Evolutionary conservation across 352 stramenopile species (phyloP).

Genomic region (Globisporangium cystogenes): DNA sequence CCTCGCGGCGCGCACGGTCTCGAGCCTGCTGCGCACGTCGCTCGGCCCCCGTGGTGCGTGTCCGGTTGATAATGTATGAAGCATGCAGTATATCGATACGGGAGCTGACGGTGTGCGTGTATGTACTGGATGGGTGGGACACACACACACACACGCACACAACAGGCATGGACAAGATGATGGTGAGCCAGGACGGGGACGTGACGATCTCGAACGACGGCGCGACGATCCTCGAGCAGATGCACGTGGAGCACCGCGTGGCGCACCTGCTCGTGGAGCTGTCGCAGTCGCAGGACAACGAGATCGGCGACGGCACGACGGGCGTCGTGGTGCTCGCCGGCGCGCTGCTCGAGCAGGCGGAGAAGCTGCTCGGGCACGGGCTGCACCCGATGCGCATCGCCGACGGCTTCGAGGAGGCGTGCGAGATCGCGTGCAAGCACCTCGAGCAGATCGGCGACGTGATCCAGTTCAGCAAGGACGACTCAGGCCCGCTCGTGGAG

Average conservation of each 20-base stretch:
- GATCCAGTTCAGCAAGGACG: slow-evolving; percentile 95
- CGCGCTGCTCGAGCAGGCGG: slow-evolving; percentile 95
- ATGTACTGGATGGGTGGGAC: too few species aligned
- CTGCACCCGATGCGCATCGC: slow-evolving; percentile 98
- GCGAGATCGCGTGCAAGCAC: slow-evolving; percentile 94
- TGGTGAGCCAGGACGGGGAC: slow-evolving; percentile 98
- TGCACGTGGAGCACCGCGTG: slow-evolving; percentile 99
- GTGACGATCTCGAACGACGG: slow-evolving; percentile 99
- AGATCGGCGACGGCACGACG: slow-evolving; percentile 99
- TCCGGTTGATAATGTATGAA: not conserved
- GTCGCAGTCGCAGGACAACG: slow-evolving; percentile 98
- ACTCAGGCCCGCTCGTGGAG: slow-evolving; percentile 93
- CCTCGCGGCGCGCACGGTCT: slow-evolving; percentile 96
- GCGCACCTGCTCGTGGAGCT: slow-evolving; percentile 98
- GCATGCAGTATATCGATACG: not conserved
- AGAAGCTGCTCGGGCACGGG: slow-evolving; percentile 95
- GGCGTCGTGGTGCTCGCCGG: slow-evolving; percentile 98
- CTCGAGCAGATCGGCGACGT: slow-evolving; percentile 94
- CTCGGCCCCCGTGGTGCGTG: slow-evolving; percentile 93
- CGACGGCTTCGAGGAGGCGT: slow-evolving; percentile 98
- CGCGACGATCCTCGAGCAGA: slow-evolving; percentile 99
- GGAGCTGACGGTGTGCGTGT: not conserved
- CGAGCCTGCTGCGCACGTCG: slow-evolving; percentile 95
- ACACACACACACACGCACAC: too few species aligned
- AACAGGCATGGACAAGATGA: slow-evolving; percentile 99